Base-by-base conservation (phyloP, 805 yeast genomes). In the Candida palmyrensis region DNA sequence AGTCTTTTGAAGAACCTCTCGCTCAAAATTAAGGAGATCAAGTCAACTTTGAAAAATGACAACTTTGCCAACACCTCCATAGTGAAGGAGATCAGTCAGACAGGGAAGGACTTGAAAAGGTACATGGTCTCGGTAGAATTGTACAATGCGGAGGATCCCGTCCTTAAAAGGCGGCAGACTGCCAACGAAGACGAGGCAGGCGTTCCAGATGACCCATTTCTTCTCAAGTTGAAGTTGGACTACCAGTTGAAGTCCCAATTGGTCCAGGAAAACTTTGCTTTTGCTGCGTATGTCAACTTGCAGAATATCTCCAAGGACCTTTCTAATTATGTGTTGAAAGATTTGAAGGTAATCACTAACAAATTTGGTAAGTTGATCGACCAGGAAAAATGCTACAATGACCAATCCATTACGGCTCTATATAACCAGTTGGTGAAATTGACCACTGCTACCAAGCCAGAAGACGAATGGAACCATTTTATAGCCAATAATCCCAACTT, bases 71-170 rank as follows among this genome's bases (percentile, higher is more conserved):
- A 63, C 39, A 44, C 53, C 13, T 49, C 53, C 6, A 40, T 66
- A 18, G 38, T 55, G 10, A 62, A 48, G 29, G 71, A 66, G 53
- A 71, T 82, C 36, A 69, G 69, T 33, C 75, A 73, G 36, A 81
- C 95, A 2, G 81, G 79, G 36, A 55, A 58, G 25, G 75, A 76
- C 20, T 51, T 80, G 35, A 53, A 46, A 21, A 40, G 42, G 26
- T 66, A 58, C 37, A 55, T 51, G 42, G 36, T 42, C 17, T 46
- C 68, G 1, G 46, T 66, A 9, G 66, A 61, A 35, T 43, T 53
- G 12, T 65, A 63, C 41, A 53, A 55, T n/a, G 55, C 53, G 14
- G 54, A 61, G 28, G 66, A 66, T 35, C 78, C 47, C 30, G 57
- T 62, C 5, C 32, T 51, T 19, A 47, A 44, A 18, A 45, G 47